Evolutionary conservation across 2,329 filamentous ascomycete genomes (phyloP), one percentile per base, ranked within the genome.

Genomic region (Cercospora beticola): DNA sequence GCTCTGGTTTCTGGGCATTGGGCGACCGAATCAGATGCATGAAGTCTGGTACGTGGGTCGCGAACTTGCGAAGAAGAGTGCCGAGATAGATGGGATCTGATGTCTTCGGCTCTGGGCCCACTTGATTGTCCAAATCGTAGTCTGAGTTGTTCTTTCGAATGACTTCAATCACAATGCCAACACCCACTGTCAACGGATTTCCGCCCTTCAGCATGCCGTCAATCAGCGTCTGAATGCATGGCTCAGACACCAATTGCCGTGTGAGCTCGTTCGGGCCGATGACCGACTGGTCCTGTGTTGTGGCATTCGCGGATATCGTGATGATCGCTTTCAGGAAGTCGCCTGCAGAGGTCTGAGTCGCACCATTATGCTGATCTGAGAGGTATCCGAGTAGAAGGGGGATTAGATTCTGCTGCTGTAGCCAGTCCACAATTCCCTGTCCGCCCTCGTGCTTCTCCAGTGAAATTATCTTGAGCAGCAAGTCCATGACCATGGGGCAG

Each of bases 61-160:
- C 94, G 76, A 99, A 99, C 71, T 94, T 85, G 60, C 94, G 89
- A 40, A 99, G 86, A 6, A 99, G 85, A 1, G 91, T 95, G 23
- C 95, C 95, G 0, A 99, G 87, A 77, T 98, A 99, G 74, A 99
- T 99, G 4, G 95, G 95, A 76, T 99, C 95, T 62, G 93, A 94
- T 0, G 94, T 94, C 65, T 90, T 85, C 2, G 91, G 88, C 72
- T 92, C 92, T 30, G 92, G 88, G 68, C 93, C 92, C 60, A 91
- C 89, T 70, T 94, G 89, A 74, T 94, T 92, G 74, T 98, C 95
- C 0, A 95, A 90, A 74, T 99, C 95, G 78, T 99, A 99, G 80
- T 99, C 95, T 0, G 95, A 98, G 79, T 99, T 99, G 81, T 99
- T 99, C 83, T 99, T 99, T 69, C 95, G 88, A 78, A 99, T 99